These are phyloP conservation scores for Capronia epimyces DNA, from an alignment of 2,329 filamentous ascomycete genomes.

Conservation along the genomic window DNA sequence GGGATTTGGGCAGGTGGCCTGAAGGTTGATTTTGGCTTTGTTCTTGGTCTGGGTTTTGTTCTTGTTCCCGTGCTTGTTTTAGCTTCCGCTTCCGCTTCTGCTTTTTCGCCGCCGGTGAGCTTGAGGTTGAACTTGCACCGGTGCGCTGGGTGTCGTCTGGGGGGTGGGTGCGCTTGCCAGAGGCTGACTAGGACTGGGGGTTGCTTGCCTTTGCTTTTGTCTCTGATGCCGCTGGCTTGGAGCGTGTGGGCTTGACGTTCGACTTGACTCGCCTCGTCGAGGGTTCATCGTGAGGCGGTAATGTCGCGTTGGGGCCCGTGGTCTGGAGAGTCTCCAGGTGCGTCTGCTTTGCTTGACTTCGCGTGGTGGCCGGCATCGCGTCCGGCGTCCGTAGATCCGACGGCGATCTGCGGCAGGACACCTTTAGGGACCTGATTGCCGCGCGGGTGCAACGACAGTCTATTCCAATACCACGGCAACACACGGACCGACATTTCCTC, in stretches of 20 bases:
- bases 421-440: background rate
- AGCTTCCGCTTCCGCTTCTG: conserved; percentile 1
- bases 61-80: conserved; percentile 9
- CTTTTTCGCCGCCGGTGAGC: background rate
- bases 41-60: no score
- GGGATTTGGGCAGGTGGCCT: conserved; percentile 6
- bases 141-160: background rate
- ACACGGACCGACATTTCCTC: no score
- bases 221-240: background rate
- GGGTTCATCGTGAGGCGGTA: background rate
- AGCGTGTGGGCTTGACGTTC: background rate
- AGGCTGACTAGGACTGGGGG: background rate
- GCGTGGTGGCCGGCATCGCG: conserved; percentile 14
- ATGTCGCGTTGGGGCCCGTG: background rate
- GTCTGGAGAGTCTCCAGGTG: conserved; percentile 13
- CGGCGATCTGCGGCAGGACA: background rate
- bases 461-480: background rate
- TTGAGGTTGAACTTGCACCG: background rate
- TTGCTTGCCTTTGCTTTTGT: conserved; percentile 3
- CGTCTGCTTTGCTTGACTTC: conserved; percentile 16
- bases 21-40: no score
- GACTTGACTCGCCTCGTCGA: background rate
- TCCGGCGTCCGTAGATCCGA: background rate
- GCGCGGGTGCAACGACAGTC: background rate
- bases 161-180: conserved; percentile 1